phyloP scores from a whole-genome alignment of 176 grass and related monocot genomes.

The Poa pratensis region DNA sequence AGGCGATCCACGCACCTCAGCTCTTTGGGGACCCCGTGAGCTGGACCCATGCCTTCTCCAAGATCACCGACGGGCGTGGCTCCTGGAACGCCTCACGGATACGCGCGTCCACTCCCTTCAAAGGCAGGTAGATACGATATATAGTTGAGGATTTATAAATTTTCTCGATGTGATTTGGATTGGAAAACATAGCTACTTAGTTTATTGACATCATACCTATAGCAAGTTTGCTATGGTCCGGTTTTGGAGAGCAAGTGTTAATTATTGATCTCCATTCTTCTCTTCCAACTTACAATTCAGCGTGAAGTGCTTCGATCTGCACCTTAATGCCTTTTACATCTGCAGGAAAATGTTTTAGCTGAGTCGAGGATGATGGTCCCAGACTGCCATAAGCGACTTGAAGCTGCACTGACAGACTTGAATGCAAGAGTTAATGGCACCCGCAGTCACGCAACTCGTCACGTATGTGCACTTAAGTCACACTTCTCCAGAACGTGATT shows the following conservation, averaged over 20 bases:
- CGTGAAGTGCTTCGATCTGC: not conserved
- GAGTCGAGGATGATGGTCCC: slow-evolving; percentile 98
- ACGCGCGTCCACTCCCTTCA: too few species aligned
- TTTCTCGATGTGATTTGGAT: not conserved
- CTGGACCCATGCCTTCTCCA: too few species aligned
- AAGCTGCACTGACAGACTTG: slow-evolving; percentile 76
- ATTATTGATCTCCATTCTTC: not conserved
- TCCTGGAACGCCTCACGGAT: too few species aligned
- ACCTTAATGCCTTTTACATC: not conserved
- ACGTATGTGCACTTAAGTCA: too few species aligned
- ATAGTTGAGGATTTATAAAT: not conserved
- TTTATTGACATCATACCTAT: not conserved
- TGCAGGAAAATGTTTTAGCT: slow-evolving; percentile 89
- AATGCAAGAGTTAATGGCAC: too few species aligned
- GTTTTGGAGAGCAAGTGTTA: not conserved
- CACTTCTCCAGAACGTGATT: too few species aligned
- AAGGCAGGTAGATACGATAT: too few species aligned
- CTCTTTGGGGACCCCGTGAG: too few species aligned
- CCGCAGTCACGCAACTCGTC: too few species aligned
- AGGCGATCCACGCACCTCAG: too few species aligned
- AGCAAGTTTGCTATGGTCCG: not conserved
- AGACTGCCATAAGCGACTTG: slow-evolving; percentile 92
- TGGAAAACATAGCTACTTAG: not conserved
- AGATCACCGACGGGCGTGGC: too few species aligned
- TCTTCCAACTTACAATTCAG: not conserved